Percentiles rank a stretch among this genome's conserved stretches.
Evolutionary conservation across 768 basidiomycete species (phyloP).

Genomic region (Tylopilus sp.): DNA sequence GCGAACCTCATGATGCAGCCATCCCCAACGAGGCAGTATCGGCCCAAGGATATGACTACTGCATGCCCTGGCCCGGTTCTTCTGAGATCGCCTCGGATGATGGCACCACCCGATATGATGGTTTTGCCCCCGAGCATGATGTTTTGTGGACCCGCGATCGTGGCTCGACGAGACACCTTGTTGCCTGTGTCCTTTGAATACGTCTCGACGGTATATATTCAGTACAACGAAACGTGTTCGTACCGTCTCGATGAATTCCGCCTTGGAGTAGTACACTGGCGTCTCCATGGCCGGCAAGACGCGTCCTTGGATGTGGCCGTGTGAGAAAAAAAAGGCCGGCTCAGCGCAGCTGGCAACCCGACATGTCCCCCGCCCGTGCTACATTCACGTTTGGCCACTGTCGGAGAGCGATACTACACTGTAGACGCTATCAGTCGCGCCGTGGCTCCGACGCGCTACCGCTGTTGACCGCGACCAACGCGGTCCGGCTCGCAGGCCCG

Average conservation of each 20-base stretch:
- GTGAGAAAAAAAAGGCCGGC: not conserved
- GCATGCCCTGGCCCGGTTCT: constrained; percentile 89
- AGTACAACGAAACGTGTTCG: constrained; percentile 11
- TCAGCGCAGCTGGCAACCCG: no score
- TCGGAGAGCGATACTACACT: constrained; percentile 12
- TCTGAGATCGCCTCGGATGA: constrained; percentile 91
- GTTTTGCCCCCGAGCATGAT: constrained; percentile 98
- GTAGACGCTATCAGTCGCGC: constrained; percentile 4
- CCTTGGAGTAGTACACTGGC: constrained; percentile 74
- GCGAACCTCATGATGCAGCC: constrained; percentile 80
- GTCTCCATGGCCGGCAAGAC: constrained; percentile 66
- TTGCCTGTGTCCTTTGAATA: constrained; percentile 82
- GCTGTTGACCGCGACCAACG: not conserved
- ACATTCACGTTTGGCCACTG: constrained; percentile 12
- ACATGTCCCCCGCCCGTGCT: constrained; percentile 8
- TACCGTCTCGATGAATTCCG: constrained; percentile 89
- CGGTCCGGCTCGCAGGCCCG: not conserved
- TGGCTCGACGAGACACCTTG: constrained; percentile 90
- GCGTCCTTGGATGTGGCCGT: not conserved
- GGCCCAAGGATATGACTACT: constrained; percentile 88
- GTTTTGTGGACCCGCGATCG: constrained; percentile 91
- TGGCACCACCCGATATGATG: constrained; percentile 85
- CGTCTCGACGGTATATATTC: constrained; percentile 4
- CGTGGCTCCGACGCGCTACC: not conserved
- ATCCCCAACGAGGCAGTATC: constrained; percentile 91